Evolutionary conservation across 768 basidiomycete species (phyloP), one percentile per base, ranked within the genome.

Genomic region (Pleurotus salmoneostramineus): DNA sequence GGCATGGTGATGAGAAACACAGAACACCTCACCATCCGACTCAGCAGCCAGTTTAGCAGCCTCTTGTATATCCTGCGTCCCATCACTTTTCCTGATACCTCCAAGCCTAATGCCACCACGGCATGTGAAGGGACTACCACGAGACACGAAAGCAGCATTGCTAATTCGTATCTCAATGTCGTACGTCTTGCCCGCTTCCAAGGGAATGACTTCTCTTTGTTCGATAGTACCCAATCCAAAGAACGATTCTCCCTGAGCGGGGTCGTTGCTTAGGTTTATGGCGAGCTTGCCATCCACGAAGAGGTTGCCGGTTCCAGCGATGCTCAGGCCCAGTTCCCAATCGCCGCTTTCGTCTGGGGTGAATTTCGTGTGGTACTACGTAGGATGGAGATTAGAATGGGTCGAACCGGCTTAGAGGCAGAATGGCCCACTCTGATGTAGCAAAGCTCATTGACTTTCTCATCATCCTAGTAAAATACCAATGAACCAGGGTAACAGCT

Each of bases 271-370:
- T 42, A 79, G 69, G 60, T 83, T 79, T 45, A 83, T 72, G 55
- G 77, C 58, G 12, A 79, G 70, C 40, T 77, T 70, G 17, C 72
- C 68, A 60, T 84, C 76, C 50, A 87, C 59, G 71, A 79, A 86
- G 17, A 87, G 69, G 62, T 77, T 80, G 21, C 75, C 80, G 5
- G 63, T 56, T 17, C 79, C 79, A 12, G 77, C 74, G 48, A 77
- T 61, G 62, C 68, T 77, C 55, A 81, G 63, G 2, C 77, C 78
- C 49, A 87, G 68, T 56, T 82, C 77, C 72, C 79, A 76, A 64
- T 82, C 73, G 21, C 82, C 74, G 66, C 75, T 67, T 72, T 83
- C 74, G 64, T 83, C 74, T 37, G 82, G 83, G 33, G 71, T 68
- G 67, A 84, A 80, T 34, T 65, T 74, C 5, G 77, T 68, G 5